phyloP scores from a whole-genome alignment of 768 basidiomycete genomes.

The Leccinum barrowsii region DNA sequence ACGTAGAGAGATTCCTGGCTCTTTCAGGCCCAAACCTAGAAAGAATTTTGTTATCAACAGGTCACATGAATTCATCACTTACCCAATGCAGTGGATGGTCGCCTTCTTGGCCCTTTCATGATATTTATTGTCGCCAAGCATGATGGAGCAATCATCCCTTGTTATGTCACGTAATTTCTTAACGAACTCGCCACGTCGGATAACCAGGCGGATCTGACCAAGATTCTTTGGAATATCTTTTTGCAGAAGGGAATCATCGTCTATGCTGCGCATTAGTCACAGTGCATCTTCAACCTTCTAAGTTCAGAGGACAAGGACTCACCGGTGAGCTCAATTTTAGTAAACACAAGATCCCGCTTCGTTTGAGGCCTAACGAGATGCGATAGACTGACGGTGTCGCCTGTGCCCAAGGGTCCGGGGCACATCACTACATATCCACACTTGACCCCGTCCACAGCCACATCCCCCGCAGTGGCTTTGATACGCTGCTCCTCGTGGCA shows the following conservation, averaged over 20 bases:
- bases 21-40: background rate
- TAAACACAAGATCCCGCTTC: background rate
- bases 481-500: background rate
- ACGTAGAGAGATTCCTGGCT: background rate
- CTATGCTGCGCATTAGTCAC: conserved; percentile 1
- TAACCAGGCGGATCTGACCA: conserved; percentile 12
- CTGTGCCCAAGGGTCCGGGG: background rate
- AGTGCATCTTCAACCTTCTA: background rate
- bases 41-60: background rate
- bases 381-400: background rate
- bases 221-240: conserved; percentile 7
- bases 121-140: background rate
- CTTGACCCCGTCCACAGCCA: background rate
- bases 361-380: background rate
- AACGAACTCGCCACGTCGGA: background rate
- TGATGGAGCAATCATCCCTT: background rate
- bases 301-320: background rate
- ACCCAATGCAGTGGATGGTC: background rate
- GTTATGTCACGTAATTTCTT: background rate
- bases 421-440: background rate
- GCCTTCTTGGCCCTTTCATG: background rate
- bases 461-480: background rate
- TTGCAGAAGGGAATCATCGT: conserved; percentile 19
- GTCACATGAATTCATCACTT: background rate
- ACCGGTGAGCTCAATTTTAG: background rate